A percentile compares a stretch with the other conserved stretches of the same genome.
These are phyloP conservation scores for Colletotrichum filicis DNA, from an alignment of 2,329 filamentous ascomycete species.

Conservation along the genomic window DNA sequence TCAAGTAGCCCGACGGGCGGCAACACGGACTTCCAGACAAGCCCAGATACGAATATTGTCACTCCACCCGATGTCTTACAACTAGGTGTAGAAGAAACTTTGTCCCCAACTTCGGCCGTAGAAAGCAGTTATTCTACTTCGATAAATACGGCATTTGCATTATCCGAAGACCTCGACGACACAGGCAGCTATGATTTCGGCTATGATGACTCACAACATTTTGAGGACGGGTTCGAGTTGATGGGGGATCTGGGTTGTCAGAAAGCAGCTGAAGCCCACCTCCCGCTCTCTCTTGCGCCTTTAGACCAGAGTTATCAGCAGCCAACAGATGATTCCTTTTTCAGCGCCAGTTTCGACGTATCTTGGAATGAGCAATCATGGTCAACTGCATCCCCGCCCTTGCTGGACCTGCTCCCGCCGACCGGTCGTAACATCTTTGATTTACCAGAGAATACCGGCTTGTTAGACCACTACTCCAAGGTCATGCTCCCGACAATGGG, in stretches of 20 bases:
- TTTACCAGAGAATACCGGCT: constrained; percentile 23
- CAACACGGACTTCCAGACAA: constrained; percentile 15
- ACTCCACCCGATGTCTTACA: constrained; percentile 18
- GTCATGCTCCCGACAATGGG: constrained; percentile 21
- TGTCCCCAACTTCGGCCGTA: constrained; percentile 2
- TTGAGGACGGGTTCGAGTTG: constrained; percentile 7
- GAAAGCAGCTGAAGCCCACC: not conserved
- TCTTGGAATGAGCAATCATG: constrained; percentile 20
- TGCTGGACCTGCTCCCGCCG: constrained; percentile 6
- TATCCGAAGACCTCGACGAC: constrained; percentile 13
- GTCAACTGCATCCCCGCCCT: constrained; percentile 14
- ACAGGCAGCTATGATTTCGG: constrained; percentile 1
- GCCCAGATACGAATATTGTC: constrained; percentile 18
- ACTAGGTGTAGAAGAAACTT: not conserved
- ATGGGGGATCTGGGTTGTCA: constrained; percentile 2
- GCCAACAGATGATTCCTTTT: constrained; percentile 14
- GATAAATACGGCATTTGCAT: constrained; percentile 2
- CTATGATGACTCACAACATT: not conserved
- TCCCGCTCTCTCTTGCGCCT: not conserved
- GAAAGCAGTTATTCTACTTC: constrained; percentile 6
- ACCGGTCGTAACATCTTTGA: not conserved
- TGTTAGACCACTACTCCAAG: constrained; percentile 31
- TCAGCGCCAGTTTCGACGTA: constrained; percentile 12
- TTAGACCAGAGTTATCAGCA: constrained; percentile 5
- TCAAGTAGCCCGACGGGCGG: constrained; percentile 12